phyloP scores from a whole-genome alignment of 805 yeast genomes.

The Starmerella bacillaris region DNA sequence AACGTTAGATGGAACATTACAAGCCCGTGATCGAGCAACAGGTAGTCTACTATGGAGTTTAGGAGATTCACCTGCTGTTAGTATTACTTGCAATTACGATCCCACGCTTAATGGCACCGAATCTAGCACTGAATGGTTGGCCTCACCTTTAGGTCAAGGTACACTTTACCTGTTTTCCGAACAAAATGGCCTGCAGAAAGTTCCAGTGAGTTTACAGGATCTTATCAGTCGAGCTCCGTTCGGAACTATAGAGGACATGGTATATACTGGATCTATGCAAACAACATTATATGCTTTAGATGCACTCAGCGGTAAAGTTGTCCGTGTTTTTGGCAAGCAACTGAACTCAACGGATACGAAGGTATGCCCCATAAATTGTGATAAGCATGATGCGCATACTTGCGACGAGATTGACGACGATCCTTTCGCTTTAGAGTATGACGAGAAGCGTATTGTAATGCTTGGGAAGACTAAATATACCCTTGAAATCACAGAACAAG shows the following conservation, averaged over 20 bases:
- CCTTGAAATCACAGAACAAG: no score
- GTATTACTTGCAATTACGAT: constrained; percentile 4
- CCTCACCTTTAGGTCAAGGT: constrained; percentile 82
- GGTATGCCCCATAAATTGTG: background rate
- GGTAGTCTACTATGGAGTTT: constrained; percentile 69
- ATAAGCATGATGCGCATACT: background rate
- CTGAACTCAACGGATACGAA: background rate
- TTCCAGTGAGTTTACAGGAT: constrained; percentile 65
- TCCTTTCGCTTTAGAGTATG: no score
- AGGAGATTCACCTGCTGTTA: constrained; percentile 45
- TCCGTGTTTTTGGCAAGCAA: constrained; percentile 48
- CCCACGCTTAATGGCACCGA: background rate
- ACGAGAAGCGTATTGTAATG: constrained; percentile 9
- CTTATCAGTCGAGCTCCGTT: constrained; percentile 74
- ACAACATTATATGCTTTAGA: constrained; percentile 63
- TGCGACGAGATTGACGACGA: background rate
- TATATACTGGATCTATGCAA: constrained; percentile 69
- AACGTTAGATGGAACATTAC: constrained; percentile 74
- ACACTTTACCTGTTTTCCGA: constrained; percentile 62
- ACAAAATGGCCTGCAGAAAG: constrained; percentile 53
- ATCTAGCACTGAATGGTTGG: constrained; percentile 39
- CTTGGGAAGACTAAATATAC: constrained; percentile 25
- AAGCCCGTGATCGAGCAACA: constrained; percentile 56
- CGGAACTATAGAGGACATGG: constrained; percentile 53
- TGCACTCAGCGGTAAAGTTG: constrained; percentile 52